Percentiles rank a stretch among this genome's conserved stretches.
Evolutionary conservation across 1,284 basidiomycete genomes (phyloP).

Genomic region (Chondrostereum purpureum): DNA sequence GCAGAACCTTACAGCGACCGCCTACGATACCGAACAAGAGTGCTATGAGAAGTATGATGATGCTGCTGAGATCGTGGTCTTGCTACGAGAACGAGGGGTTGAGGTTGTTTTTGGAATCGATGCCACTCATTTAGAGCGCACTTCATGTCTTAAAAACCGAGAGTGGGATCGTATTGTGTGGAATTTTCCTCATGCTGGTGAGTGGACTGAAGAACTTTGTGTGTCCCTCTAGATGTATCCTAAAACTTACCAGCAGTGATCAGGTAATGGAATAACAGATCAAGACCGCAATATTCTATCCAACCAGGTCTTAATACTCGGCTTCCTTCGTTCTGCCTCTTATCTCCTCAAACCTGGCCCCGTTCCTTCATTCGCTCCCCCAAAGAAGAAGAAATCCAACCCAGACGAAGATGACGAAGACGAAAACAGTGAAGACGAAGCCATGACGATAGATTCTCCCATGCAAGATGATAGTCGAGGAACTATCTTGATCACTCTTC

Average conservation of each 20-base stretch:
- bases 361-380: constrained; percentile 34
- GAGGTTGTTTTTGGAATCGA: constrained; percentile 82
- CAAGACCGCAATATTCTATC: constrained; percentile 90
- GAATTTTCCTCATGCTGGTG: constrained; percentile 96
- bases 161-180: constrained; percentile 82
- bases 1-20: constrained; percentile 76
- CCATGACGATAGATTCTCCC: constrained; percentile 18
- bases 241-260: constrained; percentile 6
- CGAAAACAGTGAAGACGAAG: constrained; percentile 27
- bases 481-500: constrained; percentile 81
- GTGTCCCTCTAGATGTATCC: constrained; percentile 9
- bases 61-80: constrained; percentile 53
- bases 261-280: constrained; percentile 90
- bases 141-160: constrained; percentile 44
- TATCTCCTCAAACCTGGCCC: constrained; percentile 58
- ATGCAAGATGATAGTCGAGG: constrained; percentile 31
- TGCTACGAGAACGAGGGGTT: constrained; percentile 55
- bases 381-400: constrained; percentile 38
- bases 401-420: constrained; percentile 39
- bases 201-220: constrained; percentile 22
- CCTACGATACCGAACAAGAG: constrained; percentile 76
- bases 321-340: constrained; percentile 75
- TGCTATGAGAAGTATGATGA: constrained; percentile 87
- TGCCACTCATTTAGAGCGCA: constrained; percentile 69
- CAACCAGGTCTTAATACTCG: constrained; percentile 86